These are phyloP conservation scores for Epichloe brachyelytri DNA, from an alignment of 2,329 filamentous ascomycete genomes.

Conservation along the genomic window DNA sequence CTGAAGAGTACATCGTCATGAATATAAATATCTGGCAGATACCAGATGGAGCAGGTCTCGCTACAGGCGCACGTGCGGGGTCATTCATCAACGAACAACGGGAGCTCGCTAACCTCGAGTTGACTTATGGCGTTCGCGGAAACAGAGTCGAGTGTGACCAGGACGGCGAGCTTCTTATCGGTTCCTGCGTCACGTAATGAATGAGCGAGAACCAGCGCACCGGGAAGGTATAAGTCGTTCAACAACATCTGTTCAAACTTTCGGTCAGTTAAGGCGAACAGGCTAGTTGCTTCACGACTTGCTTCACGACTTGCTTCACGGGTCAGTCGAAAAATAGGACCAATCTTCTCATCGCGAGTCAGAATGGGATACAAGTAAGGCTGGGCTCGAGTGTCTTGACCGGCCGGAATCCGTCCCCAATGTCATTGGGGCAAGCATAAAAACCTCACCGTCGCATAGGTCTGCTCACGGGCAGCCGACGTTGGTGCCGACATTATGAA, in stretches of 20 bases:
- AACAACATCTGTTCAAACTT: constrained; percentile 60
- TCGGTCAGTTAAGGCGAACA: not conserved
- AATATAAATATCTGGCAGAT: not conserved
- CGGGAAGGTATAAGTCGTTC: constrained; percentile 86
- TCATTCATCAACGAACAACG: not conserved
- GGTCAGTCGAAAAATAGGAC: not conserved
- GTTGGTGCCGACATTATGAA: constrained; percentile 1
- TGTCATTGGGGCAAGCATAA: not conserved
- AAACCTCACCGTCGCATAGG: constrained; percentile 42
- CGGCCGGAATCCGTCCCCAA: not conserved
- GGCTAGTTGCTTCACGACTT: not conserved
- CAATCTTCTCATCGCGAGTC: not conserved
- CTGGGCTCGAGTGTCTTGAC: no score
- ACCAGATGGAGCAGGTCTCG: no score
- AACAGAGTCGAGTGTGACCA: constrained; percentile 72
- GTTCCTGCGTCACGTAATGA: constrained; percentile 86
- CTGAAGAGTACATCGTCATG: not conserved
- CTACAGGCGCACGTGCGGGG: not conserved
- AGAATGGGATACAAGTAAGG: not conserved
- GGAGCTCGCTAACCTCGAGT: constrained; percentile 48
- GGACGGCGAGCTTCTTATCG: constrained; percentile 69
- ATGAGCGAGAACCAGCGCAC: constrained; percentile 85
- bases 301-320: not conserved
- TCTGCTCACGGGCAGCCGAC: constrained; percentile 27
- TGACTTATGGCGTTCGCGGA: constrained; percentile 63